phyloP scores from a whole-genome alignment of 345 rosid genomes.

The Populus tremula region DNA sequence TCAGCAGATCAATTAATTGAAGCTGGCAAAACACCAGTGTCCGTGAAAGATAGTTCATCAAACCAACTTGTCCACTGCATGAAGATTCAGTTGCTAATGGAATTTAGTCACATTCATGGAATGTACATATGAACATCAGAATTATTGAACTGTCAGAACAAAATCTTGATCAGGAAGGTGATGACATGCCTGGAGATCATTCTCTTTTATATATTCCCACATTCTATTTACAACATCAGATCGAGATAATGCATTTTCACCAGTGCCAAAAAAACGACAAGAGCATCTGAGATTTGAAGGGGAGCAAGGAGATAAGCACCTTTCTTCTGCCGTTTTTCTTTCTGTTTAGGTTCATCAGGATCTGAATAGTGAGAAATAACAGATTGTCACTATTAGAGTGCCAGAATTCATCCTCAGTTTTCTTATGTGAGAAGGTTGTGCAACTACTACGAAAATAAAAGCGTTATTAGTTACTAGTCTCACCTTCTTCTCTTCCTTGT shows the following conservation, averaged over 20 bases:
- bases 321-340: constrained; percentile 54
- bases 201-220: constrained; percentile 59
- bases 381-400: not conserved
- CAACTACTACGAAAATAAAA: not conserved
- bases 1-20: not conserved
- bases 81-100: not conserved
- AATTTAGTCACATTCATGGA: not conserved
- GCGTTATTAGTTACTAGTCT: constrained; percentile 10
- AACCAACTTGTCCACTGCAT: not conserved
- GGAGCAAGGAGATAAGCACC: constrained; percentile 53
- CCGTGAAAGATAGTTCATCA: not conserved
- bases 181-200: constrained; percentile 56
- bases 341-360: constrained; percentile 36
- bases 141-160: not conserved
- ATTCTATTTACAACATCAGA: constrained; percentile 57
- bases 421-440: not conserved
- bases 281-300: constrained; percentile 56
- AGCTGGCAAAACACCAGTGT: not conserved
- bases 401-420: not conserved
- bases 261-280: constrained; percentile 59
- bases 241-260: constrained; percentile 52
- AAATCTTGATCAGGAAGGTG: not conserved
- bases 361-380: constrained; percentile 30
- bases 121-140: not conserved
- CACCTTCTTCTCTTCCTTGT: constrained; percentile 38